Percentiles rank a stretch among this genome's conserved stretches.
phyloP scores from a whole-genome alignment of 2,329 filamentous ascomycete species.

The Clonostachys sp. region DNA sequence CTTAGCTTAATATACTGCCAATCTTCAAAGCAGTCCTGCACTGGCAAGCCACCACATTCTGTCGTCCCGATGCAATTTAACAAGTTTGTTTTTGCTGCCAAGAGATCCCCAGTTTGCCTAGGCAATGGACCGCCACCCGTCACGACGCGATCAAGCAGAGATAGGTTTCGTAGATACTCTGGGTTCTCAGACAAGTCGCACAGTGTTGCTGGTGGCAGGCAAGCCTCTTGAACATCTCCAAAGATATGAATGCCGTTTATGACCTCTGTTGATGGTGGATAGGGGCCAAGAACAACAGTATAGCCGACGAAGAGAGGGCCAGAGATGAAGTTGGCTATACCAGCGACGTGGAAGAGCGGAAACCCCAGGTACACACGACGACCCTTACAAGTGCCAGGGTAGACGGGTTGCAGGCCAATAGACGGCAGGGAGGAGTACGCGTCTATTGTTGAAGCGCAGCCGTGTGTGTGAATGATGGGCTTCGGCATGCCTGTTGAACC shows the following conservation, averaged over 20 bases:
- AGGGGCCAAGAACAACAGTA: conserved; percentile 14
- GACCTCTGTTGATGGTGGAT: conserved; percentile 10
- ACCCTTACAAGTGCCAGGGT: conserved; percentile 3
- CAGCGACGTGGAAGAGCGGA: conserved; percentile 9
- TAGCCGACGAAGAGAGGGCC: conserved; percentile 10
- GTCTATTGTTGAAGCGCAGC: conserved; percentile 3
- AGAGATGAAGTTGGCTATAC: conserved; percentile 5
- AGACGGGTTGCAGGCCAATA: neutral
- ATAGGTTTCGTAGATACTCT: conserved; percentile 6
- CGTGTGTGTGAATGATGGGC: conserved; percentile 10
- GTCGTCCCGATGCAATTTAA: conserved; percentile 21
- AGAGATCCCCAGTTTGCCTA: conserved; percentile 17
- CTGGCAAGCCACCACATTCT: conserved; percentile 14
- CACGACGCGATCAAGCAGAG: conserved; percentile 10
- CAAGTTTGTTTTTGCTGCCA: conserved; percentile 14
- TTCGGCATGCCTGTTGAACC: conserved; percentile 28
- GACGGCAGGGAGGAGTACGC: conserved; percentile 3
- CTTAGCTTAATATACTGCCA: conserved; percentile 23
- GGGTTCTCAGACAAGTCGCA: conserved; percentile 12
- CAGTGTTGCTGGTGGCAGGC: conserved; percentile 9
- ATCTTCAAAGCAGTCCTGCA: conserved; percentile 8
- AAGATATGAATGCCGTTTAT: conserved; percentile 6
- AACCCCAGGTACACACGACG: conserved; percentile 7
- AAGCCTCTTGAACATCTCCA: conserved; percentile 8
- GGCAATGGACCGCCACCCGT: conserved; percentile 21